Conservation (phyloP, 208 protist species). For the Histomonas meleagridis region DNA sequence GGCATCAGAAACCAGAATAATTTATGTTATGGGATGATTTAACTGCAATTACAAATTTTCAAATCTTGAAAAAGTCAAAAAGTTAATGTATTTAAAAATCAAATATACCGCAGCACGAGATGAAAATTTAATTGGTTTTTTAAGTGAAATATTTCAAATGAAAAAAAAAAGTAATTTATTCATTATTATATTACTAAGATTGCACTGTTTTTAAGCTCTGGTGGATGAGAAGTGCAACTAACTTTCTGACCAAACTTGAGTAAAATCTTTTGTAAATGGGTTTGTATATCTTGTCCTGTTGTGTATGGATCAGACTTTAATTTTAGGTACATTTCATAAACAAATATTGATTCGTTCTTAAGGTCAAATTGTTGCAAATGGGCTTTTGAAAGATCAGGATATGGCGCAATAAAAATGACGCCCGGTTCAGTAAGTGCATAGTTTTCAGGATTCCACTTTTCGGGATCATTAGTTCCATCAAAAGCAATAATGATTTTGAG, state of each 20-base stretch:
- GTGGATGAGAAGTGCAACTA: neutral
- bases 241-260: neutral
- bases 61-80: too few relatives aligned
- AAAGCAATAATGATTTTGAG: neutral
- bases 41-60: too few relatives aligned
- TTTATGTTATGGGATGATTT: too few relatives aligned
- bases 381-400: neutral
- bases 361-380: slow-evolving; percentile 20
- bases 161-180: too few relatives aligned
- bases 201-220: too few relatives aligned
- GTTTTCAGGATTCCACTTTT: neutral
- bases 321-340: neutral
- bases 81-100: too few relatives aligned
- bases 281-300: neutral
- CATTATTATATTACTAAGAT: too few relatives aligned
- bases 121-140: too few relatives aligned
- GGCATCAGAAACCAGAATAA: too few relatives aligned
- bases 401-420: neutral
- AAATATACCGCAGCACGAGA: too few relatives aligned
- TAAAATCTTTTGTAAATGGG: neutral
- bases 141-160: too few relatives aligned
- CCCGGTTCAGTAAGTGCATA: neutral
- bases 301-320: neutral
- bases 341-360: neutral
- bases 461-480: neutral